Evolutionary conservation across 2,329 filamentous ascomycete species (phyloP).

Genomic region (Aspergillus terreus): DNA sequence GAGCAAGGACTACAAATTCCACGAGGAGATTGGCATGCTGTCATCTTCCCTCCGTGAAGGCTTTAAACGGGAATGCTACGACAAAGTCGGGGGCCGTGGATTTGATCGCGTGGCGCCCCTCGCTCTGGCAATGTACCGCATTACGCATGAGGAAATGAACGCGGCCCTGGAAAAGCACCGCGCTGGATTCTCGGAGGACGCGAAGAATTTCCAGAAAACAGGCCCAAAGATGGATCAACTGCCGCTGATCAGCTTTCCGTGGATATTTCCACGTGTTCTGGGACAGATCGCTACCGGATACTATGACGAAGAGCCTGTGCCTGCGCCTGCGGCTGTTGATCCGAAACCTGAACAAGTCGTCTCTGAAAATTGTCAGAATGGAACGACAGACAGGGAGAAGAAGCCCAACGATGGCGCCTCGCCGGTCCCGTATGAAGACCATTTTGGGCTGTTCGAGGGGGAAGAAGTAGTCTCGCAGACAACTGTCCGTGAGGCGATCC

Average conservation of each 20-base stretch:
- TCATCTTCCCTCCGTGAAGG: slow-evolving; percentile 63
- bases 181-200: slow-evolving; percentile 16
- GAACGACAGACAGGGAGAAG: too few relatives aligned
- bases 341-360: neutral
- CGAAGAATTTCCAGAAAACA: slow-evolving; percentile 7
- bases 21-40: slow-evolving; percentile 74
- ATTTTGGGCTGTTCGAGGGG: slow-evolving; percentile 13
- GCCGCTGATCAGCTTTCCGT: slow-evolving; percentile 90
- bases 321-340: neutral
- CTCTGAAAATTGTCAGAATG: neutral
- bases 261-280: slow-evolving; percentile 75
- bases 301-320: slow-evolving; percentile 20
- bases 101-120: slow-evolving; percentile 64
- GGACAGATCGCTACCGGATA: slow-evolving; percentile 60
- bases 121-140: slow-evolving; percentile 80
- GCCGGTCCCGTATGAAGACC: slow-evolving; percentile 8
- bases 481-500: neutral
- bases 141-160: slow-evolving; percentile 69
- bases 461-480: neutral
- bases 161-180: slow-evolving; percentile 53
- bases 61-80: slow-evolving; percentile 64
- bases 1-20: slow-evolving; percentile 76
- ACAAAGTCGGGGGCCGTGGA: slow-evolving; percentile 59
- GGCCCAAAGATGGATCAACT: slow-evolving; percentile 42
- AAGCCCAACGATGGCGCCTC: too few relatives aligned